Conservation (phyloP, 2,329 filamentous ascomycete genomes). For the Penicillium olsonii region DNA sequence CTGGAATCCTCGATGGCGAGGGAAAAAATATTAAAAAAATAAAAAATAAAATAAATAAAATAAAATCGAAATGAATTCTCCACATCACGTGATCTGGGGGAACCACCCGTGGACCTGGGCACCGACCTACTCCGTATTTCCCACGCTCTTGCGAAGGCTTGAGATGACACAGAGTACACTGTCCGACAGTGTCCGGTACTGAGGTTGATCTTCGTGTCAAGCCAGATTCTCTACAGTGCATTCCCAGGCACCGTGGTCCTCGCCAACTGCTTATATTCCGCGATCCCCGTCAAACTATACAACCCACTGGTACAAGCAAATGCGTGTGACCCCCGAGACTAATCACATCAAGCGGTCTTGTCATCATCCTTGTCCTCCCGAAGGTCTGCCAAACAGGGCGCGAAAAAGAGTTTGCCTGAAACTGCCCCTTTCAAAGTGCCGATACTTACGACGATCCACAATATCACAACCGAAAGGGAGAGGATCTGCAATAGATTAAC, state of each 20-base stretch:
- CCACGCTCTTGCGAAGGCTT: too few relatives aligned
- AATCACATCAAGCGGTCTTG: constrained; percentile 18
- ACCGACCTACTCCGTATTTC: too few relatives aligned
- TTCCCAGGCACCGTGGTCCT: background rate
- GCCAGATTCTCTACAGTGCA: background rate
- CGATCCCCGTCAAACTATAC: constrained; percentile 9
- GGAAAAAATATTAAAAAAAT: constrained; percentile 23
- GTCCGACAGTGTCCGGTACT: background rate
- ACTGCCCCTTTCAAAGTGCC: constrained; percentile 53
- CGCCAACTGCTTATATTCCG: constrained; percentile 4
- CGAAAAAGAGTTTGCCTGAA: constrained; percentile 54
- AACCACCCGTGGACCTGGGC: too few relatives aligned
- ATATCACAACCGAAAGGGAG: constrained; percentile 51
- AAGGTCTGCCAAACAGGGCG: constrained; percentile 54
- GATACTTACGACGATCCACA: constrained; percentile 58
- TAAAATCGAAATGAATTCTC: constrained; percentile 20
- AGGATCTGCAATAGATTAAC: constrained; percentile 42
- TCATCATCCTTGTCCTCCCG: constrained; percentile 19
- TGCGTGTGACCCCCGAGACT: constrained; percentile 3
- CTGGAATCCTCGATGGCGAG: constrained; percentile 25
- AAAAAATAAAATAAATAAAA: constrained; percentile 18
- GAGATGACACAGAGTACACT: too few relatives aligned
- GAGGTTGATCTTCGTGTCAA: background rate
- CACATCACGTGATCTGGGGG: constrained; percentile 23
- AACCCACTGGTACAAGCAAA: constrained; percentile 4